Evolutionary conservation across 2,329 filamentous ascomycete species (phyloP), one percentile per base, ranked within the genome.

Genomic region (Exophiala lecanii-corni): DNA sequence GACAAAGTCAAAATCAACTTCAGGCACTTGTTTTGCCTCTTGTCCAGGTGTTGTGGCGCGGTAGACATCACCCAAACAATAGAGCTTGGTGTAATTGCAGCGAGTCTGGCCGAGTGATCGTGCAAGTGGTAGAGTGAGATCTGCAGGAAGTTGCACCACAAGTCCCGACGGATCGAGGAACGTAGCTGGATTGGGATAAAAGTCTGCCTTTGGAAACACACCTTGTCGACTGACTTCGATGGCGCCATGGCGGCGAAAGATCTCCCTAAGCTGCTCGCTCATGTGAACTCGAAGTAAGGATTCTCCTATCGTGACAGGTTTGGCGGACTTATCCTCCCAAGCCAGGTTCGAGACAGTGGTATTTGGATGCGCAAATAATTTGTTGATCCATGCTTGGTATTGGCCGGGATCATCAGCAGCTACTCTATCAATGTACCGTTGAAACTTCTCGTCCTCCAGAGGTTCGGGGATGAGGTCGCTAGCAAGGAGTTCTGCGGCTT

Each of bases 1-100:
- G n/a, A 95, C 77, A 47, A 98, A 89, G 64, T 98, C 92, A 62
- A 97, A 98, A 62, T 97, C 89, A 2, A 94, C 89, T 60, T 97
- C 92, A 7, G 86, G 84, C 60, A 87, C 84, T 57, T 83, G 84
- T 43, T 77, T 76, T 5, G 92, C 92, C 55, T 94, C 86, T 2
- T 87, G 86, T 5, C 87, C 89, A 42, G 81, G 82, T 36, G 81
- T 73, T 34, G 78, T 81, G 17, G 47, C 38, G 20, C 92, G 79
- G 60, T 88, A 97, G 1, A 97, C 89, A 23, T 76, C 83, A 5
- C 89, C 89, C 61, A 98, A 96, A 0, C 86, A 81, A 62, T 48
- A 88, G 95, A 0, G 86, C 86, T 53, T 87, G 85, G 53, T 86
- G 79, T 4, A 87, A 67, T 1, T 21, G 9, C 4, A 79, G 35